Evolutionary conservation across 805 yeast genomes (phyloP).

Genomic region (Crinitomyces ghanaensis): DNA sequence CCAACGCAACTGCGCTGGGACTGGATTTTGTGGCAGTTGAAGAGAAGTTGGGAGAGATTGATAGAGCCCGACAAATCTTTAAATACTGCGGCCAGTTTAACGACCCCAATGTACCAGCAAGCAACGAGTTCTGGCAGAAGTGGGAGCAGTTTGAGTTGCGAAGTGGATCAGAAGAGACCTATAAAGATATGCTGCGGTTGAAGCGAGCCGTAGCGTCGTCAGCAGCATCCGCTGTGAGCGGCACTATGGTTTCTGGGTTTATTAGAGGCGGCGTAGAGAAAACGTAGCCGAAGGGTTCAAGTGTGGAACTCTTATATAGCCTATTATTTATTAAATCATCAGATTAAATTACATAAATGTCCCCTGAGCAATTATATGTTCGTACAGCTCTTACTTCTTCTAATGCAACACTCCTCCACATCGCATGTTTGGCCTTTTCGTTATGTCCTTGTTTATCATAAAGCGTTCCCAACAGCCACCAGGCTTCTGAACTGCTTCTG

Average conservation of each 20-base stretch:
- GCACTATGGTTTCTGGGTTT: constrained; percentile 10
- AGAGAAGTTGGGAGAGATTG: constrained; percentile 36
- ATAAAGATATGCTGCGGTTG: constrained; percentile 58
- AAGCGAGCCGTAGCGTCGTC: constrained; percentile 45
- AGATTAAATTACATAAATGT: no score
- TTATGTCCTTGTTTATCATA: constrained; percentile 50
- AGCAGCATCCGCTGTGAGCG: constrained; percentile 17
- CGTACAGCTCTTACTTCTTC: constrained; percentile 50
- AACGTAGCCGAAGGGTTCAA: no score
- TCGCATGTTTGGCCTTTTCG: constrained; percentile 34
- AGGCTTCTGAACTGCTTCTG: constrained; percentile 43
- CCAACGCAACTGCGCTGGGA: constrained; percentile 33
- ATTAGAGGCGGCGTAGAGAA: not conserved
- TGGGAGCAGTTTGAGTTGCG: constrained; percentile 72
- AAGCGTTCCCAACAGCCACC: constrained; percentile 55
- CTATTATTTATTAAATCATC: not conserved
- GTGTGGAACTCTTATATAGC: not conserved
- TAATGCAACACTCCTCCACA: constrained; percentile 54
- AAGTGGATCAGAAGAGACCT: constrained; percentile 59
- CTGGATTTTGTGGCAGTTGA: constrained; percentile 51
- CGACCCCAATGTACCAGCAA: constrained; percentile 22
- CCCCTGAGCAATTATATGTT: constrained; percentile 19
- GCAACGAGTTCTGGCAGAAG: constrained; percentile 39
- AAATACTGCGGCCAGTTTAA: constrained; percentile 40
- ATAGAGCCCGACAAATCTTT: constrained; percentile 53